Evolutionary conservation across 1,284 basidiomycete genomes (phyloP), one percentile per base, ranked within the genome.

Genomic region (Trichosporon inkin): DNA sequence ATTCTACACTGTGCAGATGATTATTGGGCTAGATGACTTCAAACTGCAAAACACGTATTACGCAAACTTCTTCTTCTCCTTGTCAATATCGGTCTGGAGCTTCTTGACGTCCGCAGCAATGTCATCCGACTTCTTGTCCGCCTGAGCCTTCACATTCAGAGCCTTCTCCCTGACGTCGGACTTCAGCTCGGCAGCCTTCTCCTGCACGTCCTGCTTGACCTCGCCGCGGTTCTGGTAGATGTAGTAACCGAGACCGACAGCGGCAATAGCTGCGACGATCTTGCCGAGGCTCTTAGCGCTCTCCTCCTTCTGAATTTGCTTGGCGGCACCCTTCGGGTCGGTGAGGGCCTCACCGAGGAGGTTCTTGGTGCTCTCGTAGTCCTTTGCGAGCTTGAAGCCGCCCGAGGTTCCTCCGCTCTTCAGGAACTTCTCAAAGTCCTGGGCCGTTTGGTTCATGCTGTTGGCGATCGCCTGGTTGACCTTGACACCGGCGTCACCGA

Each of bases 321-420:
- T 28, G 44, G 44, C 44, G 28, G 44, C 44, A n/a, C 14, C 44
- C 24, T 28, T 10, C 1, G 44, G 44, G 44, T 49, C 24, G 44
- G 44, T 24, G 16, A 49, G 44, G n/a, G 22, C 44, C 44, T 49
- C 44, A 22, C 16, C 14, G 44, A 49, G 13, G 44, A 49, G 44
- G 44, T 49, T 49, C 44, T 49, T 49, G 16, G 44, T 49, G 44
- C 28, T 49, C 44, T 49, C 44, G 44, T 49, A 49, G 44, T 49
- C 44, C 44, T 49, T 49, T 13, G 44, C 44, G 44, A 49, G 44
- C 44, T 49, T 49, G 44, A 49, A 49, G 24, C 14, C 24, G 14
- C 44, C 44, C 10, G 22, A 49, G 11, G 14, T 16, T 14, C 44
- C 44, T 16, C 44, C 44, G 22, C 22, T 32, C 44, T 32, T 49